Base-by-base conservation (phyloP, 2,329 filamentous ascomycete genomes). In the Nemania sp. region DNA sequence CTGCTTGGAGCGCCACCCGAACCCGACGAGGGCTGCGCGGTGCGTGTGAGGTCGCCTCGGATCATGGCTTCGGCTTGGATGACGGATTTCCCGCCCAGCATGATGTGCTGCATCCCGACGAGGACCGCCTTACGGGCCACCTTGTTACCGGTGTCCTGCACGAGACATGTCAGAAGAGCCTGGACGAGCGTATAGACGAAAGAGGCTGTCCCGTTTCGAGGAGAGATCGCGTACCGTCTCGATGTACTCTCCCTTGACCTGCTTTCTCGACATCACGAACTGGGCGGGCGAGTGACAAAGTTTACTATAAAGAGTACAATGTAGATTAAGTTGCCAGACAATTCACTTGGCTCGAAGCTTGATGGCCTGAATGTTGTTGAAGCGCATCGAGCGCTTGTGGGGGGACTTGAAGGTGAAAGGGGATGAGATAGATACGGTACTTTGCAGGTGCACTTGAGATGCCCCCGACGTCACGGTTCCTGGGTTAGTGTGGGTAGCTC, bases 21-120 rank as follows among this genome's bases (percentile, higher is more conserved):
- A 7, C 76, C 71, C 6, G 78, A 78, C 1, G 79, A 75, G 1
- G 80, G 72, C 2, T 81, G 78, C 9, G 78, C 80, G 7, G 82
- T 87, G 54, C 81, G 85, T 45, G 89, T 84, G 17, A 99, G 85
- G 73, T 99, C 95, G 46, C 94, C 95, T 49, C 95, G 89, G 73
- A 99, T 92, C 77, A 95, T 92, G 69, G 92, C 94, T 73, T 97
- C 93, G 64, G 92, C 90, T 82, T 97, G 92, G 72, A 99, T 96
- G 64, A 98, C 92, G 0, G 93, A 96, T 78, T 92, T 96, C 65
- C 95, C 95, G 68, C 92, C 95, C 1, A 99, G 89, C 77, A 97
- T 97, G 78, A 99, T 98, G 78, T 98, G 96, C 69, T 96, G 92
- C 20, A 94, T 97, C 71, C 95, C 95, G 72, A 96, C 90, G 69